These are phyloP conservation scores for Talaromyces sp. DNA, from an alignment of 2,329 filamentous ascomycete genomes.

Conservation along the genomic window DNA sequence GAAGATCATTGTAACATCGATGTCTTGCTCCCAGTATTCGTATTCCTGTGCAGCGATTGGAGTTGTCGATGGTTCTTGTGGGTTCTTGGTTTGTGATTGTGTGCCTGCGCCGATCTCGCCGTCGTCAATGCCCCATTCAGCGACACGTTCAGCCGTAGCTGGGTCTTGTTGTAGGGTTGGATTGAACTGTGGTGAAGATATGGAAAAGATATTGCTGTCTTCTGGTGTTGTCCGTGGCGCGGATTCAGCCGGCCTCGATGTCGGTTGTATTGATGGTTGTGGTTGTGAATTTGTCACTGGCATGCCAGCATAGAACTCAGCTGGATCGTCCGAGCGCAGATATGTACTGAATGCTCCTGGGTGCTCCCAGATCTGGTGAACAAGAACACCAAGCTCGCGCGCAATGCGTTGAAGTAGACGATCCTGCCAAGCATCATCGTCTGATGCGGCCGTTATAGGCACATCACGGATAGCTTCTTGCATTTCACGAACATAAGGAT, in stretches of 20 bases:
- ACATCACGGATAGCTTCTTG: slow-evolving; percentile 34
- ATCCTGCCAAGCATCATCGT: slow-evolving; percentile 50
- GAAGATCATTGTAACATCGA: slow-evolving; percentile 90
- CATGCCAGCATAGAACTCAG: slow-evolving; percentile 67
- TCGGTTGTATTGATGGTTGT: slow-evolving; percentile 20
- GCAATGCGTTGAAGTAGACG: slow-evolving; percentile 80
- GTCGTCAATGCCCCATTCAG: slow-evolving; percentile 66
- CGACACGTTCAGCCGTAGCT: slow-evolving; percentile 48
- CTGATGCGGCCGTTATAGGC: slow-evolving; percentile 22
- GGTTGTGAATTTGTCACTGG: slow-evolving; percentile 44
- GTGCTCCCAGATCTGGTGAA: slow-evolving; percentile 79
- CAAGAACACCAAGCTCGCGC: slow-evolving; percentile 76
- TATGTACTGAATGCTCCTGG: slow-evolving; percentile 88
- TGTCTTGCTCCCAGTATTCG: slow-evolving; percentile 89
- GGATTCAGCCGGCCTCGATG: background rate
- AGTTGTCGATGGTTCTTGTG: slow-evolving; percentile 35
- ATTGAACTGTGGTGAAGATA: slow-evolving; percentile 40
- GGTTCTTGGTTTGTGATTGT: slow-evolving; percentile 47
- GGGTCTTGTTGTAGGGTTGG: slow-evolving; percentile 29
- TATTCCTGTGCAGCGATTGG: slow-evolving; percentile 47
- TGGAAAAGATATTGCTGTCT: slow-evolving; percentile 41
- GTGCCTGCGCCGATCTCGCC: slow-evolving; percentile 47
- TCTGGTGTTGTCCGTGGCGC: slow-evolving; percentile 22
- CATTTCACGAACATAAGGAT: slow-evolving; percentile 32
- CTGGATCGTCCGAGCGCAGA: slow-evolving; percentile 39